phyloP scores from a whole-genome alignment of 495 filamentous ascomycete genomes.

The Xanthoparmelia taractica region DNA sequence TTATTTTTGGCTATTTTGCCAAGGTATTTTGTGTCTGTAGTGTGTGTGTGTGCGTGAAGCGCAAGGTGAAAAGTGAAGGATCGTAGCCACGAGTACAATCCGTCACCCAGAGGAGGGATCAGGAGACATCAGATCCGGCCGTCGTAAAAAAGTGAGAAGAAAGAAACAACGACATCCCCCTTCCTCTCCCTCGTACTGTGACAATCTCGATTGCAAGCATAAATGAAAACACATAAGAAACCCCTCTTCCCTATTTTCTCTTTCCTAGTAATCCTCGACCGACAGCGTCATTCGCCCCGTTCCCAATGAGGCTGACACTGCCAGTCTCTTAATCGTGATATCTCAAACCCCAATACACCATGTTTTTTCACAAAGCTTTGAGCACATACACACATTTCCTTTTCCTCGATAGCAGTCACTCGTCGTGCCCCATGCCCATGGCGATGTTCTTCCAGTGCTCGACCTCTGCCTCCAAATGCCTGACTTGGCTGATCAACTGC shows the following conservation, averaged over 20 bases:
- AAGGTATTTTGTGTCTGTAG: not conserved
- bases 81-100: conserved; percentile 50
- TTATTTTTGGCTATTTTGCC: not conserved
- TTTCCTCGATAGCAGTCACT: conserved; percentile 27
- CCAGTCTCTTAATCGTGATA: conserved; percentile 19
- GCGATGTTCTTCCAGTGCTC: conserved; percentile 26
- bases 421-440: conserved; percentile 24
- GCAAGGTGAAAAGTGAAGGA: not conserved
- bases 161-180: conserved; percentile 2
- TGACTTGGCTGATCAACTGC: conserved; percentile 49
- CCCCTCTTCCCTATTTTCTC: conserved; percentile 33
- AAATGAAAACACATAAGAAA: conserved; percentile 23
- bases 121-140: conserved; percentile 53
- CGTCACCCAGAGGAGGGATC: conserved; percentile 7
- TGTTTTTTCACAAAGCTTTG: not conserved
- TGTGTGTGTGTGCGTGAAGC: not conserved
- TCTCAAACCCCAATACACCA: conserved; percentile 26
- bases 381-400: conserved; percentile 15
- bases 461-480: conserved; percentile 30
- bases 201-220: conserved; percentile 21
- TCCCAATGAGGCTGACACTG: conserved; percentile 16
- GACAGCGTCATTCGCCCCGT: conserved; percentile 18
- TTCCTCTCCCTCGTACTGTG: conserved; percentile 14
- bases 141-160: conserved; percentile 23
- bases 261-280: conserved; percentile 22